These are phyloP conservation scores for Oryza glumipatula DNA, from an alignment of 176 grass and related monocot species.

Conservation along the genomic window DNA sequence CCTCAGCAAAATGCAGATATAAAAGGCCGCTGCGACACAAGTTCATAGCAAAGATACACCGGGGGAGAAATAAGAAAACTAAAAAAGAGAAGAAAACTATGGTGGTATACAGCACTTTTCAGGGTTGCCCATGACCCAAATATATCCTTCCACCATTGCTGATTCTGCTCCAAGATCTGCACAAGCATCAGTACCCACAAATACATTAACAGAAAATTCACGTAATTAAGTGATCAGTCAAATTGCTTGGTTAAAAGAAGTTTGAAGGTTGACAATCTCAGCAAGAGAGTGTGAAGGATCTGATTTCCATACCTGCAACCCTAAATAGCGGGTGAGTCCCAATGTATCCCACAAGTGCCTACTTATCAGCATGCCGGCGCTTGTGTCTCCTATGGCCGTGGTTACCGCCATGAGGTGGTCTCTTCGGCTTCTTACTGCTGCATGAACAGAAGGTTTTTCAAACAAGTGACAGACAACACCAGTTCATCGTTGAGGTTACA, in stretches of 20 bases:
- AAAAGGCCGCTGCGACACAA: slow-evolving; percentile 35
- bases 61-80: not conserved
- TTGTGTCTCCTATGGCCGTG: slow-evolving; percentile 71
- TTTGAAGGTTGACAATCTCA: not conserved
- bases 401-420: slow-evolving; percentile 44
- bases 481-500: not conserved
- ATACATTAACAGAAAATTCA: not conserved
- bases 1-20: slow-evolving; percentile 46
- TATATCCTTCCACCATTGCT: slow-evolving; percentile 28
- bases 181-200: not conserved
- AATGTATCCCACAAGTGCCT: slow-evolving; percentile 12
- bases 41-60: slow-evolving; percentile 1
- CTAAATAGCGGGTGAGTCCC: slow-evolving; percentile 25
- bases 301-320: slow-evolving; percentile 23
- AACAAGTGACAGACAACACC: not conserved
- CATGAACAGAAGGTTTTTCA: slow-evolving; percentile 16
- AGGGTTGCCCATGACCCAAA: slow-evolving; percentile 28
- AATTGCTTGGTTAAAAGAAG: not conserved
- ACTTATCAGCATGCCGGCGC: slow-evolving; percentile 72
- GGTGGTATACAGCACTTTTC: slow-evolving; percentile 31
- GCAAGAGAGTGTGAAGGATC: not conserved
- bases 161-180: slow-evolving; percentile 31
- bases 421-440: slow-evolving; percentile 69
- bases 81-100: not conserved
- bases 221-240: not conserved